phyloP scores from a whole-genome alignment of 2,329 filamentous ascomycete species.

The Penicillium sp. region DNA sequence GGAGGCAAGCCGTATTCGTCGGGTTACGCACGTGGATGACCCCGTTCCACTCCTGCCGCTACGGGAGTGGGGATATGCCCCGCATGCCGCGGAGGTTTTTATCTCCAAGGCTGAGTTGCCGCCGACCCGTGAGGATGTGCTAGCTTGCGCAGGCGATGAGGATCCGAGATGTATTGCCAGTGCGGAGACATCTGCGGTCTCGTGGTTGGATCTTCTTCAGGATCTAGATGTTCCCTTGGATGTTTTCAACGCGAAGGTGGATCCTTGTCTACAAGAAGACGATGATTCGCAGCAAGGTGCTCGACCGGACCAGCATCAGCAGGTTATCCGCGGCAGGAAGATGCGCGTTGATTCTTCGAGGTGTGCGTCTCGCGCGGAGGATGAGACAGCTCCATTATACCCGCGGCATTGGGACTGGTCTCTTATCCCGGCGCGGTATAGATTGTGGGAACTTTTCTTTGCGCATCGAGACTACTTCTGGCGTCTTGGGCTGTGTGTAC shows the following conservation, averaged over 20 bases:
- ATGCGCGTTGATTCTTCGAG: constrained; percentile 2
- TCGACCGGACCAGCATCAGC: background rate
- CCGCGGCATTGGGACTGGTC: constrained; percentile 26
- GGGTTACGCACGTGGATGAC: constrained; percentile 84
- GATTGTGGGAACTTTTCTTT: constrained; percentile 91
- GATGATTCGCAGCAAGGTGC: background rate
- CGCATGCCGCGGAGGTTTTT: constrained; percentile 86
- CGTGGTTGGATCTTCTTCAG: constrained; percentile 14
- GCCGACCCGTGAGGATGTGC: constrained; percentile 70
- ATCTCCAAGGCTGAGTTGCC: constrained; percentile 74
- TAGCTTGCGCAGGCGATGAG: constrained; percentile 69
- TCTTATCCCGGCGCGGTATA: constrained; percentile 58
- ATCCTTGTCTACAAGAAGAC: constrained; percentile 4
- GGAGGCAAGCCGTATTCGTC: constrained; percentile 45
- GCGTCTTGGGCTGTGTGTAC: constrained; percentile 86
- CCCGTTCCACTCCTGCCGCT: constrained; percentile 87
- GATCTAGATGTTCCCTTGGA: constrained; percentile 15
- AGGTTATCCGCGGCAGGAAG: constrained; percentile 31
- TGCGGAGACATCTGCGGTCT: constrained; percentile 34
- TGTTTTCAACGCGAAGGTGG: background rate
- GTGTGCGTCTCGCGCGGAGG: constrained; percentile 42
- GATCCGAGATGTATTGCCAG: constrained; percentile 74
- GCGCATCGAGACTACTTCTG: constrained; percentile 97
- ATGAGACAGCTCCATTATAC: constrained; percentile 13
- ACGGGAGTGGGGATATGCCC: constrained; percentile 81